Evolutionary conservation across 208 protist genomes (phyloP), one percentile per base, ranked within the genome.

Genomic region (Crithidia fasciculata): DNA sequence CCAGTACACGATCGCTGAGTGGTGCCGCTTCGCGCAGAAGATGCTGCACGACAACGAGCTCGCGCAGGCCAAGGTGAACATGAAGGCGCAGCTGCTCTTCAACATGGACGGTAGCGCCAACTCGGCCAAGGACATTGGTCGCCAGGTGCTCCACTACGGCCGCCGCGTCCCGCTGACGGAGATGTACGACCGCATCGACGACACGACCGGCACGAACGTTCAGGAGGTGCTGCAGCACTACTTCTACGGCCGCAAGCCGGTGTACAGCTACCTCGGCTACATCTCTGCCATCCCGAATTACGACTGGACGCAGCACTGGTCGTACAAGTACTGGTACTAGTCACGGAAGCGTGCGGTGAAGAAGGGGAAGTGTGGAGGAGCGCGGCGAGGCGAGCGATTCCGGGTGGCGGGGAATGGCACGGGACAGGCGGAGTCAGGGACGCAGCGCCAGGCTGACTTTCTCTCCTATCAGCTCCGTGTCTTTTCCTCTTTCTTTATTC

Each of bases 251-350:
- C 83, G 90, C 69, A 93, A 94, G 76, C 93, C 91, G 40, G 88
- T 93, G 50, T 92, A 91, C 82, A 95, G 91, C 69, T 95, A 94
- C 73, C 81, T 90, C 57, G 93, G 93, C 66, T 91, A 94, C 81
- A 87, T 91, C 63, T 86, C 89, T 5, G 70, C 78, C 59, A 92
- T 95, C 62, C 91, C 90, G 44, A 86, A 89, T 76, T 97, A 96
- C 83, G 88, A 95, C 76, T 92, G 85, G 85, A 92, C 89, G 12
- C 84, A 94, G 76, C 91, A 95, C 81, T 96, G 91, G 91, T 87
- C 90, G 39, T 95, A 94, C 87, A 96, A 94, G 85, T 94, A 93
- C 83, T 95, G 91, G 86, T 95, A 96, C 71, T 97, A 96, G 77
- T 60, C 65, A 50, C 37, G 44, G 2, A 9, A 13, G 8, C 9